Conservation (phyloP, 352 stramenopile genomes). For the Globisporangium recalcitrans region DNA sequence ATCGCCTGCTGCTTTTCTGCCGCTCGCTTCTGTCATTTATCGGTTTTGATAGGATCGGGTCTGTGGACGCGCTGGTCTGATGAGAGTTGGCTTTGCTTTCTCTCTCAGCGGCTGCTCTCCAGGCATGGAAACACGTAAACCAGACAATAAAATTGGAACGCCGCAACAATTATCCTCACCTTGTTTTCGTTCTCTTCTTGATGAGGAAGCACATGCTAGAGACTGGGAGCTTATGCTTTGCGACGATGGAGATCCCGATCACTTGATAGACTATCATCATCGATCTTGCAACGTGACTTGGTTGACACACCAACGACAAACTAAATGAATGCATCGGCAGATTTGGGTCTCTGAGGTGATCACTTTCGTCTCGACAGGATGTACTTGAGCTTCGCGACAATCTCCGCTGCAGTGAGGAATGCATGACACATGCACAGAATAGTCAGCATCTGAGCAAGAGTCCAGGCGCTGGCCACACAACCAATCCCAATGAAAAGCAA, state of each 20-base stretch:
- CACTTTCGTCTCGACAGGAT: constrained; percentile 81
- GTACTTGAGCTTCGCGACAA: constrained; percentile 89
- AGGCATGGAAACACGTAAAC: constrained; percentile 28
- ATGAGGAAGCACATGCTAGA: no score
- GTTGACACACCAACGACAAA: background rate
- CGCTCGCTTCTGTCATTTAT: constrained; percentile 7
- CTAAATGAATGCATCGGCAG: no score
- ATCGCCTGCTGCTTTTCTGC: constrained; percentile 8
- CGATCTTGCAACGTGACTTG: background rate
- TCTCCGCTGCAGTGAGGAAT: constrained; percentile 49
- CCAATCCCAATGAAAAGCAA: no score
- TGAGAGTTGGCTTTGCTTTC: background rate
- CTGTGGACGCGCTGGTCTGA: constrained; percentile 6
- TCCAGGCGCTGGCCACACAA: background rate
- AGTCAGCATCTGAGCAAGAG: background rate
- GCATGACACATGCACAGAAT: background rate
- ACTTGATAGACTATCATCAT: no score
- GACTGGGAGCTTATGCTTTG: no score
- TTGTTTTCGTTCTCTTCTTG: constrained; percentile 1
- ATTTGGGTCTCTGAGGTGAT: background rate
- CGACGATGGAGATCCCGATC: no score
- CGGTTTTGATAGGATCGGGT: background rate
- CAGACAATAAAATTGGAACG: constrained; percentile 84
- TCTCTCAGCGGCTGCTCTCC: background rate
- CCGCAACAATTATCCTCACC: constrained; percentile 38